phyloP scores from a whole-genome alignment of 805 yeast species.

The Yarrowia deformans region DNA sequence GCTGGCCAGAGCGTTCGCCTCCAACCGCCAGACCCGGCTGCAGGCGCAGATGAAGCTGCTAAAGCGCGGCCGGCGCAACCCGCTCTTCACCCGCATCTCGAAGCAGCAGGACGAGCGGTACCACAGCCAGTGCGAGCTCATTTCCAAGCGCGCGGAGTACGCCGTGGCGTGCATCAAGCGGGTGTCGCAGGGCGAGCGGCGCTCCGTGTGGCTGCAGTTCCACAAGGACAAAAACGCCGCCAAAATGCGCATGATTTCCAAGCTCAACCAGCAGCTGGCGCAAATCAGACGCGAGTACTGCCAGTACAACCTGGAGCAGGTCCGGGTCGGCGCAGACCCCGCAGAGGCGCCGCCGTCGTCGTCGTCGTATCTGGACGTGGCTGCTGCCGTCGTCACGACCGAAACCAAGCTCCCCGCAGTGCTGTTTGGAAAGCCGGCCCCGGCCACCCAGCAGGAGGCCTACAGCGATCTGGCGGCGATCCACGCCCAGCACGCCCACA shows the following conservation, averaged over 20 bases:
- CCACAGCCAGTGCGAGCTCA: slow-evolving; percentile 22
- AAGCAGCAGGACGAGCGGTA: slow-evolving; percentile 42
- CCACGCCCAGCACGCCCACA: slow-evolving; percentile 29
- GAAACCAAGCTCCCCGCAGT: slow-evolving; percentile 18
- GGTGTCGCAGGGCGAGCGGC: slow-evolving; percentile 44
- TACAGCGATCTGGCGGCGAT: slow-evolving; percentile 28
- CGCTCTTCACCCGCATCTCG: slow-evolving; percentile 42
- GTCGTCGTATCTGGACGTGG: background rate
- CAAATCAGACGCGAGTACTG: slow-evolving; percentile 46
- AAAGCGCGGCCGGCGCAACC: slow-evolving; percentile 42
- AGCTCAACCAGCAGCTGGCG: slow-evolving; percentile 44
- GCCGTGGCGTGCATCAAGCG: slow-evolving; percentile 42
- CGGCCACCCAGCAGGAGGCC: slow-evolving; percentile 19
- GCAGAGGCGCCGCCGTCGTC: background rate
- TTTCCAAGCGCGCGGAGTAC: slow-evolving; percentile 43
- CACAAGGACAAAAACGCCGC: slow-evolving; percentile 45
- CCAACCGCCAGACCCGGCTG: slow-evolving; percentile 43
- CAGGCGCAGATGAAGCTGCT: slow-evolving; percentile 41
- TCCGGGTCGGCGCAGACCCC: slow-evolving; percentile 52
- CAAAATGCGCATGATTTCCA: slow-evolving; percentile 43
- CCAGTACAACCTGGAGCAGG: slow-evolving; percentile 44
- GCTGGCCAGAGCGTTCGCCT: slow-evolving; percentile 43
- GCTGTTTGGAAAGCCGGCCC: slow-evolving; percentile 26
- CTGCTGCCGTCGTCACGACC: background rate
- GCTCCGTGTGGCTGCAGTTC: slow-evolving; percentile 49